Evolutionary conservation across 306 rosid species (phyloP), one percentile per base, ranked within the genome.

Genomic region (Fragaria vesca): DNA sequence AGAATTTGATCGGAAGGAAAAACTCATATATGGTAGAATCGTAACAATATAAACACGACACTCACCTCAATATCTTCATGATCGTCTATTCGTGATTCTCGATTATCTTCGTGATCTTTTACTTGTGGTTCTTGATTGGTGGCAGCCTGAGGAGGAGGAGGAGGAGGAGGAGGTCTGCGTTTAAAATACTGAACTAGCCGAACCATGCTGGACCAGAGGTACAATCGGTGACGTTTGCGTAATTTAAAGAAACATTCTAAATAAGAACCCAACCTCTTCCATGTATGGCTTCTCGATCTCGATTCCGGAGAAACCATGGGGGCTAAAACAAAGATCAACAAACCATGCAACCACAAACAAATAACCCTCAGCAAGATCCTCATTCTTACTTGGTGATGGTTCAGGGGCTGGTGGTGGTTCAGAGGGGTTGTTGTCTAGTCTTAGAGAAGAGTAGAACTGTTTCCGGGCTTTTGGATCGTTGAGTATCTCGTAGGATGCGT

Each of bases 391-490:
- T 1, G 16, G 32, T 54, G 60, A 8, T 52, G 21, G 24, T 17
- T 51, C n/a, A 16, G 57, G 20, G 57, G 52, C 4, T 17, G 21
- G 21, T 17, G 24, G n/a, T 55, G 62, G 30, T 55, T 55, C 62
- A 21, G 62, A 55, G 13, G 62, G 12, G 5, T 55, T n/a, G 30
- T 55, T 8, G 9, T n/a, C 62, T 2, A 8, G 62, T 55, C 30
- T 57, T 2, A 57, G 62, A n/a, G 30, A n/a, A 57, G 62, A 57
- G 30, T 92, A 93, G 75, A 92, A 95, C 57, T 89, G 8, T 58
- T 85, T 92, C 38, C 97, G 88, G 65, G 97, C 93, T 65, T 91
- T 89, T 2, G 85, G 91, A 77, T 90, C 97, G 79, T 81, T 87
- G 58, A 94, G 92, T 73, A 92, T 89, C 77, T 89, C 93, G 79